Evolutionary conservation across 805 yeast genomes (phyloP), one percentile per base, ranked within the genome.

Genomic region (Suhomyces emberorum): DNA sequence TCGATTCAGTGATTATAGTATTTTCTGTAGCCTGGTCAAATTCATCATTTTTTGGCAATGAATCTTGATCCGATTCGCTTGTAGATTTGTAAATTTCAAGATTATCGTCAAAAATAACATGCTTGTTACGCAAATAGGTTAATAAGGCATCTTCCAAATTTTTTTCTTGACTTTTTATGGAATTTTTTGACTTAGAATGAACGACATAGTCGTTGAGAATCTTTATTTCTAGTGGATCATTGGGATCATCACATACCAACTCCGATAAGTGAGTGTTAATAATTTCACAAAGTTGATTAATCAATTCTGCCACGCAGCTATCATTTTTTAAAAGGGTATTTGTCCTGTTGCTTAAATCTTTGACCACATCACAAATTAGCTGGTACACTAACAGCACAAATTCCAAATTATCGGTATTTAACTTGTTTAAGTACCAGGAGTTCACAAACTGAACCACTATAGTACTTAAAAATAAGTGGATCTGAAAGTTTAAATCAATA

Each of bases 401-500:
- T 19, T 56, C 62, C 27, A 47, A 32, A 41, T 59, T 59, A 32
- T 58, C 59, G 5, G 66, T 59, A 35, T 62, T 62, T 16, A 63
- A 42, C 35, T 59, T 38, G 33, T 22, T 20, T 20, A 42, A 25
- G 37, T 47, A 47, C 51, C 51, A 47, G 29, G 48, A 38, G 22
- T 27, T 35, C 27, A 47, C 39, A 30, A 32, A 47, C 15, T 39
- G 45, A 22, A 37, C 39, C 30, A 45, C 29, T 8, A 66, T 56
- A 3, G 57, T 46, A 23, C 63, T 54, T n/a, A 66, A 41, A 36
- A 68, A 61, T 37, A 66, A 44, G 42, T 68, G 72, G 11, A 67
- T 38, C 35, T 63, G 60, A 32, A 65, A 52, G 33, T 65, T 65
- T 28, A 65, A 45, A 12, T 48, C 46, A 18, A 32, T 16, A 14